Evolutionary conservation across 192 early-diverging fungal species (phyloP), one percentile per base, ranked within the genome.

Genomic region (Entomortierella lignicola): DNA sequence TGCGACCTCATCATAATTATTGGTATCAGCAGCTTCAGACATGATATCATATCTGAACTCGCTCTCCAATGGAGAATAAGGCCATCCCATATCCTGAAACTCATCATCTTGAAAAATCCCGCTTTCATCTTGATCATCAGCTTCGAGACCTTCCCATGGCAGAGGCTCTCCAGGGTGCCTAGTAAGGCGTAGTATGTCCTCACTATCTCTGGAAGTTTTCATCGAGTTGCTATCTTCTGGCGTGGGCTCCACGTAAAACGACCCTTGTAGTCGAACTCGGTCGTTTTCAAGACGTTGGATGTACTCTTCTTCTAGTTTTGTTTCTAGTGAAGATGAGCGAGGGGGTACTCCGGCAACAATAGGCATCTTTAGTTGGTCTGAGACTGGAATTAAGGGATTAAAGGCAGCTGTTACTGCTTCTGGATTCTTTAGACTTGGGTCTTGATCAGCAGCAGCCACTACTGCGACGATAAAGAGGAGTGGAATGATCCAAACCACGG

Each of bases 191-290:
- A 10, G 8, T 6, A 30, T 7, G 31, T 41, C 39, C 17, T 13
- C 7, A 27, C 18, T 25, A 29, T 37, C 21, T 13, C 15, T 12
- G 20, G 34, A 58, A 25, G 8, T 21, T 12, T 21, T 41, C 62
- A 52, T 64, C 37, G 3, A n/a, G 27, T 48, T 23, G 21, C n/a
- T 32, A 32, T 61, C 61, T 41, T 20, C 26, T n/a, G 62, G 63
- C 0, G 75, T 60, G 20, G 60, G 56, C n/a, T 70, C 75, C 30
- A 79, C 25, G 26, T 79, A 79, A 43, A 79, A 53, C 1, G 67
- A 66, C 0, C 75, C 75, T 18, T 47, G 39, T 18, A 55, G 32
- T 17, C 54, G 34, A 2, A 48, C 21, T 1, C 75, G 60, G 5
- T 70, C 52, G 2, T 0, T 30, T 37, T 79, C 67, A 1, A 79